These are phyloP conservation scores for Exophiala alcalophila DNA, from an alignment of 2,329 filamentous ascomycete genomes.

Conservation along the genomic window DNA sequence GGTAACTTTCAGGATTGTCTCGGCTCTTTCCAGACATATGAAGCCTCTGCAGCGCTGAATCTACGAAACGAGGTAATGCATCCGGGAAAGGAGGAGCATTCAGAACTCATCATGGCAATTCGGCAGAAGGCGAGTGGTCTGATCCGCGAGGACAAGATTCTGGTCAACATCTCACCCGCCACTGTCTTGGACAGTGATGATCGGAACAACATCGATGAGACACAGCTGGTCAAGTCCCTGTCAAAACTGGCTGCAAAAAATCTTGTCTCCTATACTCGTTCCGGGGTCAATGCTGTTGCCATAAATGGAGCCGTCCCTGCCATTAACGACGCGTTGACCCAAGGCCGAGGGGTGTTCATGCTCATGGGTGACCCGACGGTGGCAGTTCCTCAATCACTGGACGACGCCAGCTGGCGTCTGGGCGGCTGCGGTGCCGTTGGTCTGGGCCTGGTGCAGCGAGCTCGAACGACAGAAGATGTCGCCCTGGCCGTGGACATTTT, in stretches of 20 bases:
- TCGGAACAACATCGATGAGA: conserved; percentile 66
- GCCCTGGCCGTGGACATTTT: conserved; percentile 77
- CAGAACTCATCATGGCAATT: conserved; percentile 87
- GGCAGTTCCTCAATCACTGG: conserved; percentile 75
- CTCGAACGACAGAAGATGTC: conserved; percentile 66
- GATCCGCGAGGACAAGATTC: conserved; percentile 73
- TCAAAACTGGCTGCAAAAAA: conserved; percentile 68
- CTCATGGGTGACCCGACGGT: conserved; percentile 81
- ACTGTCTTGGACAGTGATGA: conserved; percentile 80
- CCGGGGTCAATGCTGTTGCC: conserved; percentile 72
- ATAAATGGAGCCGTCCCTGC: conserved; percentile 85
- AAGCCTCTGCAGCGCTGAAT: conserved; percentile 84
- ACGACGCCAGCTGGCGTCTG: conserved; percentile 88
- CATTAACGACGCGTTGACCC: conserved; percentile 82
- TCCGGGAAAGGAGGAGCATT: conserved; percentile 83
- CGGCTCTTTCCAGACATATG: conserved; percentile 93
- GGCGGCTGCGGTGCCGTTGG: conserved; percentile 87
- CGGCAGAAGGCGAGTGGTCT: conserved; percentile 78
- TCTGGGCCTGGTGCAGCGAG: conserved; percentile 77
- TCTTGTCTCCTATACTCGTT: conserved; percentile 66
- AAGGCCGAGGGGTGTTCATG: conserved; percentile 75
- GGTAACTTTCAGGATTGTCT: conserved; percentile 97
- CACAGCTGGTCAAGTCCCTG: conserved; percentile 71
- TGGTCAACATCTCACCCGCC: conserved; percentile 79
- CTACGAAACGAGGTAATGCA: conserved; percentile 88